phyloP scores from a whole-genome alignment of 148 eudicot genomes.

The Cornus kousa region DNA sequence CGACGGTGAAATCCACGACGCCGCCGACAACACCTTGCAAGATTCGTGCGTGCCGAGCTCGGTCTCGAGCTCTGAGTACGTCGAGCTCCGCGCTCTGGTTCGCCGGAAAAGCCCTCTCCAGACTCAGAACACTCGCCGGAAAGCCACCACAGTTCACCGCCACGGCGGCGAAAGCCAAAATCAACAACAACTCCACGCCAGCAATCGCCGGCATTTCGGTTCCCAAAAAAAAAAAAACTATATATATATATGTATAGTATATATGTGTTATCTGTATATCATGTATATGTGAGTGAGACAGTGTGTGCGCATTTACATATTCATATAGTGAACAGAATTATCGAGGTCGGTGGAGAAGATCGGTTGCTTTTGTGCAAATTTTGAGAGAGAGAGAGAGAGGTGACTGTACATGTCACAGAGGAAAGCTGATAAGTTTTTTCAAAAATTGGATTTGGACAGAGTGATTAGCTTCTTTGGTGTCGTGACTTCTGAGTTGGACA shows the following conservation, averaged over 20 bases:
- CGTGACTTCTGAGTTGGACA: too few species aligned
- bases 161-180: slow-evolving; percentile 21
- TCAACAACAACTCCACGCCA: slow-evolving; percentile 19
- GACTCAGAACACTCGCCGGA: slow-evolving; percentile 41
- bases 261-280: neutral
- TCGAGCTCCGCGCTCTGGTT: slow-evolving; percentile 53
- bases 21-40: slow-evolving; percentile 57
- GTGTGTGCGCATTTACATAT: neutral
- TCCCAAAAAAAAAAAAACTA: neutral
- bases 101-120: slow-evolving; percentile 71
- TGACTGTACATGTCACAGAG: neutral
- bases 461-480: neutral
- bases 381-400: neutral
- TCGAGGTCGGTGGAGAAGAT: neutral
- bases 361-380: neutral
- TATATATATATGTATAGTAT: neutral
- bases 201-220: slow-evolving; percentile 16
- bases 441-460: neutral
- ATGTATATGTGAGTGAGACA: neutral
- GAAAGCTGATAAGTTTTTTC: neutral
- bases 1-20: slow-evolving; percentile 69
- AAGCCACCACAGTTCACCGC: slow-evolving; percentile 17
- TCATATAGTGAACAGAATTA: neutral
- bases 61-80: slow-evolving; percentile 53
- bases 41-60: slow-evolving; percentile 62